Evolutionary conservation across 1,139 yeast genomes (phyloP).

Genomic region (Suhomyces kunorum): DNA sequence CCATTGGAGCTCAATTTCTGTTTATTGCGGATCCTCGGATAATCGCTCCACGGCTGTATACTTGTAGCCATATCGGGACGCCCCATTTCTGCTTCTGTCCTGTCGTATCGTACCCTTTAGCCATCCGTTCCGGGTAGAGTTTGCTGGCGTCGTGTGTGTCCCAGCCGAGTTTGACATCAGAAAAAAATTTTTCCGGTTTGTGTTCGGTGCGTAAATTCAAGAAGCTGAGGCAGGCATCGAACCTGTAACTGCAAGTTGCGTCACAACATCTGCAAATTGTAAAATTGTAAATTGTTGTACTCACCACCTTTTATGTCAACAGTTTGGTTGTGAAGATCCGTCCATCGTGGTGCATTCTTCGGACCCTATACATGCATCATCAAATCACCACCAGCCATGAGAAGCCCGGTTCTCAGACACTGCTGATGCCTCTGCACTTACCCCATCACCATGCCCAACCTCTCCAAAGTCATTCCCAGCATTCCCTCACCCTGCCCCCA

Average conservation of each 20-base stretch:
- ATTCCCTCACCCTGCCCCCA: background rate
- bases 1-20: too few species aligned
- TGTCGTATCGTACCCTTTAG: conserved; percentile 1
- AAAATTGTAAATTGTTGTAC: background rate
- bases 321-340: conserved; percentile 2
- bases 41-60: too few species aligned
- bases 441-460: conserved; percentile 4
- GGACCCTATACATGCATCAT: conserved; percentile 11
- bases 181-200: conserved; percentile 10
- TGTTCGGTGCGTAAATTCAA: conserved; percentile 3
- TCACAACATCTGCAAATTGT: background rate
- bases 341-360: conserved; percentile 2
- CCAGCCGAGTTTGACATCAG: conserved; percentile 8
- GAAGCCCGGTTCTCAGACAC: conserved; percentile 7
- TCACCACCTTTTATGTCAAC: conserved; percentile 6
- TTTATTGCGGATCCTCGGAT: too few species aligned
- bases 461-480: background rate
- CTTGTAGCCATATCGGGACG: background rate
- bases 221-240: conserved; percentile 10
- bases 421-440: conserved; percentile 9
- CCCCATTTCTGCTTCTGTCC: background rate
- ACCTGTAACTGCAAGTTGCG: conserved; percentile 2
- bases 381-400: conserved; percentile 9
- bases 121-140: background rate
- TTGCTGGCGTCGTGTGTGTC: conserved; percentile 2